Base-by-base conservation (phyloP, 257 asterid genomes). In the Echium plantagineum region DNA sequence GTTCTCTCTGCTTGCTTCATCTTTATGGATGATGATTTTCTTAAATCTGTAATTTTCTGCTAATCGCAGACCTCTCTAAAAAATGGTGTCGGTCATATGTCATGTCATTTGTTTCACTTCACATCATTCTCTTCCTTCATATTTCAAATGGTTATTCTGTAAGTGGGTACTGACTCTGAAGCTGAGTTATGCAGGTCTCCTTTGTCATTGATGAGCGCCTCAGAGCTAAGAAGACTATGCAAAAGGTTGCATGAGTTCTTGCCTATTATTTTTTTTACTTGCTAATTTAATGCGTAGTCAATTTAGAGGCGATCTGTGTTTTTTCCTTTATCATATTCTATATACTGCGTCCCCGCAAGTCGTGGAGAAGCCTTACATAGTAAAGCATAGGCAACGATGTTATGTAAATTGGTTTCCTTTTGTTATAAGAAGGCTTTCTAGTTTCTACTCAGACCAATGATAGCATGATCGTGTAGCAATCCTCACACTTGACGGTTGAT, bases 131-230 rank as follows among this genome's bases (percentile, higher is more conserved):
- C 22, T 54, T 54, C 49, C 5, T 47, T 42, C 49, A 42, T 42
- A 10, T 8, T 20, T n/a, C 21, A 52, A 52, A 18, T 53, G 19
- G 12, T n/a, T 53, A 8, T 13, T 20, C 28, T 6, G 4, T n/a
- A 10, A 9, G 21, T 7, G 28, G 28, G 22, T 7, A 21, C 57
- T 53, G 15, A 53, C 20, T 53, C 57, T 1, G 15, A 18, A 6
- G 5, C 57, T 53, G 57, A 18, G 55, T 68, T 52, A 20, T 73
- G 53, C 83, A 88, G 98, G 90, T 91, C 64, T 69, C 70, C 64
- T 88, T 91, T 72, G 93, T 78, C 75, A 82, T 88, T 71, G 96
- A 88, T 68, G 98, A 91, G 66, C 96, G 98, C 56, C 66, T 91
- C 67, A 74, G 83, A 68, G 85, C 71, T 64, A 84, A 82, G 75